Evolutionary conservation across 1,139 yeast genomes (phyloP), one percentile per base, ranked within the genome.

Genomic region (Lodderomyces theae): DNA sequence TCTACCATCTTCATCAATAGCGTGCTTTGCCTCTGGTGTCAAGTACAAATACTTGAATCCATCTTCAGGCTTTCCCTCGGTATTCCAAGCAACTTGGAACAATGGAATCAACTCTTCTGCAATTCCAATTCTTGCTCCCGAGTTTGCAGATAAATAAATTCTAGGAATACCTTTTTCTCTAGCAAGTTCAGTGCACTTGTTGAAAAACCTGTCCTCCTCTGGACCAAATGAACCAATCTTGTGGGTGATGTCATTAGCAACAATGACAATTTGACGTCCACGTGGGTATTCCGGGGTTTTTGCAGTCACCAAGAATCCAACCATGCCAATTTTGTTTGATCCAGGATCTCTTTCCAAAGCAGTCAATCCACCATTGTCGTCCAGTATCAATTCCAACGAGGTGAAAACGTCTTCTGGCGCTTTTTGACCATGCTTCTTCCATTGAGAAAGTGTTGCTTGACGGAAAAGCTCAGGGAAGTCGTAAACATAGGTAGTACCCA

Each of bases 151-250:
- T 56, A 92, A 75, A 65, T 92, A 94, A 46, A 92, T 80, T 70
- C 98, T 78, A 58, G 98, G 98, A 53, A 94, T 81, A 45, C 98
- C 98, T 52, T 82, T 76, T 58, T 79, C 75, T 68, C 96, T 80
- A 21, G 97, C 97, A 51, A 83, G 76, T 56, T 88, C 95, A 34
- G 98, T 92, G 52, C 94, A 96, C 61, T 84, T 82, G 72, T 86
- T 79, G 75, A 92, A 92, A 72, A 82, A 92, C 44, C 69, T 72
- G 66, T 92, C 98, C 71, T 92, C 98, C 54, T 79, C 84, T n/a
- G 98, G 98, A 54, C 98, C 98, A 57, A 92, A 92, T 1, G 98
- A 92, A 64, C 98, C 98, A 67, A 92, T 92, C 79, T 88, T 90
- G 73, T 77, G 92, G 34, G 98, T 94, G 57, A 92, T 94, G 64